phyloP scores from a whole-genome alignment of 176 grass and related monocot genomes.

The Avena sativa region DNA sequence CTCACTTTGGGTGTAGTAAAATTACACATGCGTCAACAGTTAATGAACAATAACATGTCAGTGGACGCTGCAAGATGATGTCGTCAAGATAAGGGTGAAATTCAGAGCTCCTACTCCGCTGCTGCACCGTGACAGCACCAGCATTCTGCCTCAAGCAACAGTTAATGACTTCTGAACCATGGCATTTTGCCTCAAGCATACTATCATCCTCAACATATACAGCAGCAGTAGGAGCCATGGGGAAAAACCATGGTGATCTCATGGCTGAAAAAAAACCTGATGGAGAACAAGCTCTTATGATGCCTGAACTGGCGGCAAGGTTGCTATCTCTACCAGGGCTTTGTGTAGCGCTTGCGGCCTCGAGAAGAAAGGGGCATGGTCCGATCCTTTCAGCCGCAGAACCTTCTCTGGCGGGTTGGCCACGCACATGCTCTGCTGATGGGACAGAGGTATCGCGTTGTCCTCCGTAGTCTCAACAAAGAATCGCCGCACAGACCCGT shows the following conservation, averaged over 20 bases:
- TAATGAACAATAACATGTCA: background rate
- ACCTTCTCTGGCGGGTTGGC: slow-evolving; percentile 73
- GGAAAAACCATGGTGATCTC: background rate
- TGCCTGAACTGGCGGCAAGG: slow-evolving; percentile 40
- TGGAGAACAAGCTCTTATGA: slow-evolving; percentile 34
- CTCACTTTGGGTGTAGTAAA: background rate
- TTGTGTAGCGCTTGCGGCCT: slow-evolving; percentile 92
- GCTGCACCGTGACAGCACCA: background rate
- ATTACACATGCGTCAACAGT: background rate
- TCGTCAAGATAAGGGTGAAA: background rate
- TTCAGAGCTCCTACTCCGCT: slow-evolving; percentile 14
- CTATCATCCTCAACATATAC: slow-evolving; percentile 40
- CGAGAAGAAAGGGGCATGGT: slow-evolving; percentile 97
- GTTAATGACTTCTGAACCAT: background rate
- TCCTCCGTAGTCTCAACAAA: slow-evolving; percentile 88
- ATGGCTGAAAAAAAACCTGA: background rate
- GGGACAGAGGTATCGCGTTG: slow-evolving; percentile 72
- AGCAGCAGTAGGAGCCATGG: slow-evolving; percentile 26
- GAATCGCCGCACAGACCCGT: slow-evolving; percentile 79
- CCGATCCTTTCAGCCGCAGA: slow-evolving; percentile 79
- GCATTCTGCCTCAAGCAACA: background rate
- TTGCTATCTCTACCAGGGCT: slow-evolving; percentile 76
- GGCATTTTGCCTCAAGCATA: background rate
- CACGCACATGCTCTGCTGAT: slow-evolving; percentile 77
- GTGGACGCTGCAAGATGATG: background rate